Base-by-base conservation (phyloP, 441 rosid genomes). In the Omphalea diandra region DNA sequence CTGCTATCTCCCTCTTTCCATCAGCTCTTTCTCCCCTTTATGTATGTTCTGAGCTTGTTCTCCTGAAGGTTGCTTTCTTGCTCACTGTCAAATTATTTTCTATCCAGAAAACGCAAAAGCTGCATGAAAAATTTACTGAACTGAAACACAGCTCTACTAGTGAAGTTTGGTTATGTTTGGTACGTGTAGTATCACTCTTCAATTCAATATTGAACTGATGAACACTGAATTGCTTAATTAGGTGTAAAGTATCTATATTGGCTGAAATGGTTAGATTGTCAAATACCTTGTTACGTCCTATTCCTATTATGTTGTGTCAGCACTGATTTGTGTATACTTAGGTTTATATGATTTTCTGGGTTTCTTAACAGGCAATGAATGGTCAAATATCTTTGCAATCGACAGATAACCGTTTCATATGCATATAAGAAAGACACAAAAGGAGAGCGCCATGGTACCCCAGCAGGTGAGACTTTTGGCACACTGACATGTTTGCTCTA, bases 361-460 rank as follows among this genome's bases (percentile, higher is more conserved):
- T n/a, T 38, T n/a, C n/a, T 36, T 72, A 69, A 47, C 69, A 95
- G 99, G 92, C 98, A 63, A 95, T 95, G 98, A 90, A 85, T 67
- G 99, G 97, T 22, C 99, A 93, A n/a, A 38, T 89, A 89, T 79
- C 96, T 95, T 1, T 88, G 98, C 84, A 95, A 95, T 76, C 92
- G 94, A 63, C 96, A 93, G 79, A 95, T 95, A 75, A 90, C 99
- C 33, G 99, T 89, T 36, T 95, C 99, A 1, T 93, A 95, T 71
- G 99, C 98, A 11, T 93, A 93, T 69, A 95, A 93, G 87, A 93
- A 95, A 85, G 98, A 95, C 81, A 90, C 99, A 5, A 95, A 95
- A 81, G 98, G 99, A 74, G 97, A 95, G 82, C 95, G 96, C 26
- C 97, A 93, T 43, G 99, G 98, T 38, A 90, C 98, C 57, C 97